These are phyloP conservation scores for Stipa capillata DNA, from an alignment of 176 grass and related monocot genomes.

Conservation along the genomic window DNA sequence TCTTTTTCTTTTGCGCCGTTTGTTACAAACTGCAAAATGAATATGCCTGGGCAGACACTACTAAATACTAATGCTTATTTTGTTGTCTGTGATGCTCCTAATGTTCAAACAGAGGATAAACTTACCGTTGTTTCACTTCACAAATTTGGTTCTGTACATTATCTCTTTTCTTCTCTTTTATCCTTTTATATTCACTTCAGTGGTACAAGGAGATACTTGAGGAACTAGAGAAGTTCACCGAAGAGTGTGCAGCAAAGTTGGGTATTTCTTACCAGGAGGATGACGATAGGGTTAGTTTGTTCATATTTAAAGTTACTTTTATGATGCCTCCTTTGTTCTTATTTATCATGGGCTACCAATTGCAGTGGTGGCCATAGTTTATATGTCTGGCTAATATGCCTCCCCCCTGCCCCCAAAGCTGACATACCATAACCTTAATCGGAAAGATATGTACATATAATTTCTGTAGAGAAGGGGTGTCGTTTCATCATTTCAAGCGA, in stretches of 20 bases:
- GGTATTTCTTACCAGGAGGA: not conserved
- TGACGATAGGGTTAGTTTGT: not conserved
- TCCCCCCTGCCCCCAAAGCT: no score
- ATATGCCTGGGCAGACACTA: not conserved
- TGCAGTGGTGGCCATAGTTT: not conserved
- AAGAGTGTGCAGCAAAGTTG: not conserved
- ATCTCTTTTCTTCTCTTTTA: not conserved
- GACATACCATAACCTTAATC: no score
- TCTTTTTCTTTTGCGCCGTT: not conserved
- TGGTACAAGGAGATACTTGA: not conserved
- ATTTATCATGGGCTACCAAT: not conserved
- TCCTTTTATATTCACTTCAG: not conserved
- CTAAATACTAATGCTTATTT: not conserved
- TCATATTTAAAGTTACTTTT: not conserved
- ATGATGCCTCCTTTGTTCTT: not conserved
- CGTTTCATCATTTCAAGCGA: no score
- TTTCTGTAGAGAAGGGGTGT: no score
- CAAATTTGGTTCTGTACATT: not conserved
- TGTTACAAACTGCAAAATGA: not conserved
- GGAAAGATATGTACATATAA: no score
- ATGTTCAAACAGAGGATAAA: not conserved
- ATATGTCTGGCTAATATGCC: not conserved
- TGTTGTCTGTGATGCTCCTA: not conserved
- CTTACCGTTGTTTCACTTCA: not conserved
- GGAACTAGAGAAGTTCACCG: not conserved